Evolutionary conservation across 1,139 yeast species (phyloP), one percentile per base, ranked within the genome.

Genomic region (Hemisphaericaspora xylanilytica): DNA sequence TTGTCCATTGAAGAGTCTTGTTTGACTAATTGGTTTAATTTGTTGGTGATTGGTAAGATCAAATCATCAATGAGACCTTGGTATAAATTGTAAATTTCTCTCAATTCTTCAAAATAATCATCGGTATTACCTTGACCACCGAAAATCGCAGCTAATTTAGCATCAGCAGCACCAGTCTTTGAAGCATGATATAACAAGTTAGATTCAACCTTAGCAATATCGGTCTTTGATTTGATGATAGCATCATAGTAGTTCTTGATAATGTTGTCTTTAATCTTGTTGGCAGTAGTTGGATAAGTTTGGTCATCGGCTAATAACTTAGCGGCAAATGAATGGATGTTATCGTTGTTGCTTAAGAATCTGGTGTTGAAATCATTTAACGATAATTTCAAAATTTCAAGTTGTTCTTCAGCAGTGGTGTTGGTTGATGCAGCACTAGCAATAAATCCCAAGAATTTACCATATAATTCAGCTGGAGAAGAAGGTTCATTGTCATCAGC

Each of bases 71-170:
- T 71, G 47, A 92, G 73, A 22, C 86, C 87, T 50, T 81, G 75
- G 70, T 94, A 92, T 45, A 81, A 73, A 48, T 78, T 71, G 70
- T 85, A 83, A 45, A 89, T 65, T 51, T 89, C 95, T 63, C 96
- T 81, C 59, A 92, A 80, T 71, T 94, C 99, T 59, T 90, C 97
- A 58, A 92, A 92, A 72, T 89, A 92, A 61, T 92, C 97, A 59
- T 94, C 97, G 37, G 95, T 83, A 69, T 88, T 90, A 68, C 99
- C 99, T 73, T 92, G 99, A 56, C 99, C 99, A 62, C 99, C 98
- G 56, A 92, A 92, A 49, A 92, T 81, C 46, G 97, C 96, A 45
- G 77, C 80, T 43, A 89, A 65, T 46, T 74, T 68, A 39, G 94
- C 89, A 32, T 67, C 56, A 25, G 15, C 14, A 33, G 15, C 28